Evolutionary conservation across 2,329 filamentous ascomycete species (phyloP).

Genomic region (Ilyonectria robusta): DNA sequence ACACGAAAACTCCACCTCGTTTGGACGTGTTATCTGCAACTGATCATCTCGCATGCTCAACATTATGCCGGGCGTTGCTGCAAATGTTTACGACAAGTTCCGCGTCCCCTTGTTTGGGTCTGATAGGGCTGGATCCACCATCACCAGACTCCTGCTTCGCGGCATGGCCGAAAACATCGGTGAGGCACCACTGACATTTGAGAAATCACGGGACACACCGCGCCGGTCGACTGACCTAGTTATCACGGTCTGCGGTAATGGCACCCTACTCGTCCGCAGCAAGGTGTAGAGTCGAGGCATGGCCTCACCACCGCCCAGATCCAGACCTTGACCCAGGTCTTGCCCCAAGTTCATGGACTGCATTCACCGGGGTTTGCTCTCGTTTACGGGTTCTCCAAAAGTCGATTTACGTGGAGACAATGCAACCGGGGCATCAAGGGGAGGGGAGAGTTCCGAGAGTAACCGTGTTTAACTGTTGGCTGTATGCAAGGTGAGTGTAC

Average conservation of each 20-base stretch:
- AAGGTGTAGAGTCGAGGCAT: constrained; percentile 21
- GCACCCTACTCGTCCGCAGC: constrained; percentile 16
- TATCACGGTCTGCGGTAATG: constrained; percentile 10
- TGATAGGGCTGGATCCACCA: constrained; percentile 23
- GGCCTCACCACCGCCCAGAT: constrained; percentile 17
- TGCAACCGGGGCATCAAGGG: not conserved
- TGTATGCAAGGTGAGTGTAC: not conserved
- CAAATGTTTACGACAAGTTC: not conserved
- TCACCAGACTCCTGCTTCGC: constrained; percentile 19
- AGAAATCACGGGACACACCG: constrained; percentile 25
- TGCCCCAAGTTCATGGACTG: not conserved
- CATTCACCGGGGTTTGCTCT: not conserved
- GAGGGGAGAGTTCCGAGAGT: not conserved
- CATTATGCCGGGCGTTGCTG: not conserved
- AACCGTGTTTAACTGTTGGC: too few relatives aligned
- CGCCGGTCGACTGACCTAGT: constrained; percentile 14
- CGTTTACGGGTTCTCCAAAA: not conserved
- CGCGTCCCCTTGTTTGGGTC: not conserved
- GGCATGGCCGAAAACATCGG: constrained; percentile 13
- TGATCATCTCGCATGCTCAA: not conserved
- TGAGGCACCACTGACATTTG: constrained; percentile 13
- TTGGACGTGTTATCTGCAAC: not conserved
- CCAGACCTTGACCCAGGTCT: constrained; percentile 11
- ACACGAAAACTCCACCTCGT: not conserved
- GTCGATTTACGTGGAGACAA: not conserved